A percentile compares a stretch with the other conserved stretches of the same genome.
Conservation (phyloP, 2,329 filamentous ascomycete genomes). For the Dactylellina leptospora region DNA sequence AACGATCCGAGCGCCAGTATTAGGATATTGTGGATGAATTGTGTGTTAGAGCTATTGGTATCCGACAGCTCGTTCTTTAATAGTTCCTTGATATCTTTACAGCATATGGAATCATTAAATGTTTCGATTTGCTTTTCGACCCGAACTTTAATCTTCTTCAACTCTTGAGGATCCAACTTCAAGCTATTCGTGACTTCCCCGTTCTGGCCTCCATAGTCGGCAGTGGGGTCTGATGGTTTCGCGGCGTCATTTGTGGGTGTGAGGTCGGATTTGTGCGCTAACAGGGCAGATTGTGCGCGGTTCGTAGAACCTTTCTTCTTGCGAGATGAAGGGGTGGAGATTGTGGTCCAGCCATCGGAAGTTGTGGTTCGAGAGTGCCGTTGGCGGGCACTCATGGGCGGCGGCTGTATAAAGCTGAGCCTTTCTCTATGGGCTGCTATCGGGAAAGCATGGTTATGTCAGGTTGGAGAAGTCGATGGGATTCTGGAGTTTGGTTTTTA, state of each 20-base stretch:
- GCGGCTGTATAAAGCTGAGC: not conserved
- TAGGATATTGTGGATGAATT: constrained; percentile 22
- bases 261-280: constrained; percentile 44
- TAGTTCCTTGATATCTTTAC: constrained; percentile 19
- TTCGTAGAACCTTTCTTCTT: constrained; percentile 14
- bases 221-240: not conserved
- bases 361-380: constrained; percentile 38
- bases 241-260: not conserved
- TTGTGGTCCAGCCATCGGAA: constrained; percentile 51
- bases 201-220: not conserved
- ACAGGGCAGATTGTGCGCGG: constrained; percentile 4
- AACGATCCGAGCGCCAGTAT: constrained; percentile 46
- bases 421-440: not conserved
- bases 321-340: constrained; percentile 6
- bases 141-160: constrained; percentile 7
- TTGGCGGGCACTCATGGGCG: constrained; percentile 48
- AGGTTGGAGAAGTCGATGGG: not conserved
- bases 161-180: constrained; percentile 5
- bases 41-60: not conserved
- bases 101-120: constrained; percentile 25
- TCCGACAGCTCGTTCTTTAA: not conserved
- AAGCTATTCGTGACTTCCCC: not conserved
- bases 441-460: not conserved
- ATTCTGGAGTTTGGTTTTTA: not conserved
- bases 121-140: constrained; percentile 30